Conservation (phyloP, 1,284 basidiomycete species). For the Microbotryum saponariae region DNA sequence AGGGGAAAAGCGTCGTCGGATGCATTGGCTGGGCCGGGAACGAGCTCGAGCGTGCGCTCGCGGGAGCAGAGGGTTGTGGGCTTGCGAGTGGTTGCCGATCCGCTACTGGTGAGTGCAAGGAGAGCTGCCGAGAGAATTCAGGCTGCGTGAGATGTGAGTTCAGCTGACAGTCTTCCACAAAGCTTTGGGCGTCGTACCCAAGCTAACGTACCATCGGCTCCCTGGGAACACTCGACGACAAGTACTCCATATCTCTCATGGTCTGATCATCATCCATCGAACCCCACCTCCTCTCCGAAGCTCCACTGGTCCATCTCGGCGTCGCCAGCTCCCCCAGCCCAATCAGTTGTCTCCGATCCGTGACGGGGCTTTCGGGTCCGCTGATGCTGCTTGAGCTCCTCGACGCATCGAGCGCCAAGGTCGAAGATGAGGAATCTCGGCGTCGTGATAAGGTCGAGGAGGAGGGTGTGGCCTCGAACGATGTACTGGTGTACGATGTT, state of each 20-base stretch:
- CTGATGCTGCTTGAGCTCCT: neutral
- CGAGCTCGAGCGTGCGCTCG: neutral
- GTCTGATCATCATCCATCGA: slow-evolving; percentile 6
- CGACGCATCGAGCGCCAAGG: too few relatives aligned
- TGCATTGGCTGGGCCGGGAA: neutral
- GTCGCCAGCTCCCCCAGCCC: slow-evolving; percentile 95
- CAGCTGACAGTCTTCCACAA: neutral
- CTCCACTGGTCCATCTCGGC: slow-evolving; percentile 67
- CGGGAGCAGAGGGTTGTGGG: neutral
- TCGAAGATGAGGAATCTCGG: too few relatives aligned
- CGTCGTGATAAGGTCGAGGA: too few relatives aligned
- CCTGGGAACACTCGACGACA: slow-evolving; percentile 33
- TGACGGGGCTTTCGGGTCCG: slow-evolving; percentile 58
- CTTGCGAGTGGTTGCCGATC: neutral
- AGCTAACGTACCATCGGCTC: slow-evolving; percentile 12
- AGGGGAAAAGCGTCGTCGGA: slow-evolving; percentile 1
- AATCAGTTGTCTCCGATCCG: slow-evolving; percentile 79
- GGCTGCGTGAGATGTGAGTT: neutral
- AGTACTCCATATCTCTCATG: slow-evolving; percentile 40
- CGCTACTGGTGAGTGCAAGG: neutral
- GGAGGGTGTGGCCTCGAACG: too few relatives aligned
- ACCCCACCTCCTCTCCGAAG: slow-evolving; percentile 29
- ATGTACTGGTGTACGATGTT: too few relatives aligned
- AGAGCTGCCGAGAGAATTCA: neutral
- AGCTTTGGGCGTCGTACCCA: neutral